These are phyloP conservation scores for Aegilops bicornis DNA, from an alignment of 176 grass and related monocot species.

Conservation along the genomic window DNA sequence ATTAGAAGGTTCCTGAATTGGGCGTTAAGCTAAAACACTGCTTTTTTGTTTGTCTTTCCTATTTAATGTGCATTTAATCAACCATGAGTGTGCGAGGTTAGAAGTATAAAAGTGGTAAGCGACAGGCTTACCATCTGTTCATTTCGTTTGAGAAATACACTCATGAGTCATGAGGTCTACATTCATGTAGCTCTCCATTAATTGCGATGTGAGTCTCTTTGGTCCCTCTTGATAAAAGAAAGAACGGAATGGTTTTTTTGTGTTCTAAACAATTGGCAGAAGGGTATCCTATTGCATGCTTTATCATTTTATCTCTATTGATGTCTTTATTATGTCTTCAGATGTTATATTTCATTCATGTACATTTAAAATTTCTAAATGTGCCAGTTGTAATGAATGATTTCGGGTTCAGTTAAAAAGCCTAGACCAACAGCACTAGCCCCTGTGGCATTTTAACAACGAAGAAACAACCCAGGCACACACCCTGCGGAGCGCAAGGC, in stretches of 20 bases:
- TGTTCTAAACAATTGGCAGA: background rate
- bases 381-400: background rate
- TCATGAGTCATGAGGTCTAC: background rate
- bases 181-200: background rate
- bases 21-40: background rate
- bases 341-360: background rate
- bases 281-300: background rate
- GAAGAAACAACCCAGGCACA: background rate
- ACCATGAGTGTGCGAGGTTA: background rate
- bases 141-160: constrained; percentile 3
- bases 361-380: background rate
- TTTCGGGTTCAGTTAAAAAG: background rate
- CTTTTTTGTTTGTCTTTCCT: no score
- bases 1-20: background rate
- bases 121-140: background rate
- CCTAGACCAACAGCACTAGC: background rate
- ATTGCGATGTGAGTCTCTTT: background rate
- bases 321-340: background rate
- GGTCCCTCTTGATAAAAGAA: background rate
- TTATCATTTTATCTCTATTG: background rate
- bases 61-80: no score
- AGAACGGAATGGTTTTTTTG: background rate
- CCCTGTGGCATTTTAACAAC: background rate
- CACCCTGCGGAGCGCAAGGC: background rate
- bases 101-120: background rate